phyloP scores from a whole-genome alignment of 2,329 filamentous ascomycete species.

The Thielaviopsis populi region DNA sequence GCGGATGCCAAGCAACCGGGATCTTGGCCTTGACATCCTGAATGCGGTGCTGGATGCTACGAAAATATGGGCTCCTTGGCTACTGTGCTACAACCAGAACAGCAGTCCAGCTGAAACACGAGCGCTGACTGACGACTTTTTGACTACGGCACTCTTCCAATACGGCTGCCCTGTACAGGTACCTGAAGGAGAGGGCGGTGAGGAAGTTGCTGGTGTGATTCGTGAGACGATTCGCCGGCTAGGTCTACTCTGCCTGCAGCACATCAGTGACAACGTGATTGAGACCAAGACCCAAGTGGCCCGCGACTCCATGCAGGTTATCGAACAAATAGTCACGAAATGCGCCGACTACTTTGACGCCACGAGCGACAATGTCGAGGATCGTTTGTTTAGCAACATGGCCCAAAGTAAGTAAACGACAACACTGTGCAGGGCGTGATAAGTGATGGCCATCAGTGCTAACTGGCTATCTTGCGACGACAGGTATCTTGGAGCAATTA shows the following conservation, averaged over 20 bases:
- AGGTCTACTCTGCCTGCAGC: slow-evolving; percentile 31
- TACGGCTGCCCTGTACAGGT: slow-evolving; percentile 22
- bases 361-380: slow-evolving; percentile 24
- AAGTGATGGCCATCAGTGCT: background rate
- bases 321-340: slow-evolving; percentile 30
- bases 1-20: background rate
- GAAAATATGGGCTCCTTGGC: slow-evolving; percentile 36
- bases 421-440: background rate
- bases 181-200: slow-evolving; percentile 23
- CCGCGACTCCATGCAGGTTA: slow-evolving; percentile 27
- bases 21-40: background rate
- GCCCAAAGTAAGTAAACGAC: slow-evolving; percentile 26
- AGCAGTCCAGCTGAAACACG: slow-evolving; percentile 24
- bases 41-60: slow-evolving; percentile 18
- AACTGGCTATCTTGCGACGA: background rate
- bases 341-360: slow-evolving; percentile 30
- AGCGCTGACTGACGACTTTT: slow-evolving; percentile 29
- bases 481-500: slow-evolving; percentile 35
- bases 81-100: slow-evolving; percentile 30
- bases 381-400: slow-evolving; percentile 24
- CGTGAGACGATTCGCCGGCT: slow-evolving; percentile 27
- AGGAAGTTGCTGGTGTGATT: slow-evolving; percentile 23
- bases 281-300: slow-evolving; percentile 28
- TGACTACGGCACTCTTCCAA: slow-evolving; percentile 31
- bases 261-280: slow-evolving; percentile 34